A percentile compares a stretch with the other conserved stretches of the same genome.
phyloP scores from a whole-genome alignment of 345 rosid species.

The Camelina laxa region DNA sequence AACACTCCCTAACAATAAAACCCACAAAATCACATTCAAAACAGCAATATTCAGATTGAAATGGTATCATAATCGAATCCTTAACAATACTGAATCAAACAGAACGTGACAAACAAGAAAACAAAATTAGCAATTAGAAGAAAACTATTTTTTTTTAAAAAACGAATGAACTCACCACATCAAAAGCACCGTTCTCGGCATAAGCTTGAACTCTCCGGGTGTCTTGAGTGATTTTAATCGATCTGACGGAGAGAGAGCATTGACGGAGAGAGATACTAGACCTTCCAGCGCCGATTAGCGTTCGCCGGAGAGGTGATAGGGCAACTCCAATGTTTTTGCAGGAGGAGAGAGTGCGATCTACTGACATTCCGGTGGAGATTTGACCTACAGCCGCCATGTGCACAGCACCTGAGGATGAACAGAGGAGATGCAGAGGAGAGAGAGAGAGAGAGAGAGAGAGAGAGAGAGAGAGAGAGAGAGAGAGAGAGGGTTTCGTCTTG shows the following conservation, averaged over 20 bases:
- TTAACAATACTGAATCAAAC: background rate
- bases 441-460: background rate
- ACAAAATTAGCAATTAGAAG: background rate
- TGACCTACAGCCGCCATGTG: slow-evolving; percentile 46
- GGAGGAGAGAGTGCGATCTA: slow-evolving; percentile 51
- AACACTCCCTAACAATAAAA: slow-evolving; percentile 48
- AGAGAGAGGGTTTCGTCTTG: slow-evolving; percentile 33
- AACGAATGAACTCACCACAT: slow-evolving; percentile 48
- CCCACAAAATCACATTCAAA: slow-evolving; percentile 1
- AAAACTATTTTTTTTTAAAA: too few relatives aligned
- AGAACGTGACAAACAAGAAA: slow-evolving; percentile 29
- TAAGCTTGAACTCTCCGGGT: slow-evolving; percentile 28
- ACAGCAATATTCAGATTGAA: background rate
- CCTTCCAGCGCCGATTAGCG: slow-evolving; percentile 17
- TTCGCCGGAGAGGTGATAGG: slow-evolving; percentile 29
- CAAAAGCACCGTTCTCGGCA: slow-evolving; percentile 51
- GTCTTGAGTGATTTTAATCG: slow-evolving; percentile 44
- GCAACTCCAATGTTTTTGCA: slow-evolving; percentile 42
- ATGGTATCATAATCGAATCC: background rate
- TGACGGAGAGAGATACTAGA: slow-evolving; percentile 34
- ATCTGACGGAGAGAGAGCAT: slow-evolving; percentile 48
- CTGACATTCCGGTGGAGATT: slow-evolving; percentile 40
- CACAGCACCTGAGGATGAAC: slow-evolving; percentile 33
- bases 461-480: slow-evolving; percentile 36
- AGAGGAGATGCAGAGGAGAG: slow-evolving; percentile 23